Percentiles rank a stretch among this genome's conserved stretches.
These are phyloP conservation scores for Kwoniella dendrophila DNA, from an alignment of 768 basidiomycete genomes.

Conservation along the genomic window DNA sequence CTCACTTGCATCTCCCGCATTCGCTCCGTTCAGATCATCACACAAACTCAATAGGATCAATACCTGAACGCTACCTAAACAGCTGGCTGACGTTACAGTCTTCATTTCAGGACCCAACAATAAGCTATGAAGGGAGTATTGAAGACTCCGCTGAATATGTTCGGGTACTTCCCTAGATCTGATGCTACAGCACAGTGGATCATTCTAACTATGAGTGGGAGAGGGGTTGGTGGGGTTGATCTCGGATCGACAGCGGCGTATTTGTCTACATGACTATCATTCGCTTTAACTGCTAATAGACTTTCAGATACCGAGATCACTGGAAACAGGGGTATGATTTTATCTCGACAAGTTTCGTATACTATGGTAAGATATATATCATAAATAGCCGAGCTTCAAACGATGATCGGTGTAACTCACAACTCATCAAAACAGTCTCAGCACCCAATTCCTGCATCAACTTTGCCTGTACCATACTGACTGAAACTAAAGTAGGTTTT, in stretches of 20 bases:
- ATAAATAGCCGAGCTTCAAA: neutral
- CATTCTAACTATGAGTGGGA: conserved; percentile 26
- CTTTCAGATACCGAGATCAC: conserved; percentile 31
- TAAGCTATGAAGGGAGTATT: conserved; percentile 8
- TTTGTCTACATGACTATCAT: conserved; percentile 1
- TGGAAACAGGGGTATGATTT: conserved; percentile 31
- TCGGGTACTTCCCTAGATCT: conserved; percentile 25
- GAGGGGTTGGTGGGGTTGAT: conserved; percentile 31
- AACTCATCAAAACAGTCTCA: conserved; percentile 10
- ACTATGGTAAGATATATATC: conserved; percentile 11
- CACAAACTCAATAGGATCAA: conserved; percentile 26
- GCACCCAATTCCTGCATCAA: conserved; percentile 7
- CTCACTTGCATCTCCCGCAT: conserved; percentile 3
- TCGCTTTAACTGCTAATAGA: conserved; percentile 3
- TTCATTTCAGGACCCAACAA: conserved; percentile 19
- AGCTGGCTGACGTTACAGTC: neutral
- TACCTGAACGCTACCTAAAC: conserved; percentile 23
- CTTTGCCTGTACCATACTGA: conserved; percentile 5
- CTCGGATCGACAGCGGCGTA: conserved; percentile 13
- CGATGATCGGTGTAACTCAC: neutral
- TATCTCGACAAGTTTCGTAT: conserved; percentile 24
- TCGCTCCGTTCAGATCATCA: conserved; percentile 18
- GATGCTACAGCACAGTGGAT: conserved; percentile 29
- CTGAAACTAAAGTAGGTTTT: neutral
- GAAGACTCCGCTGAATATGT: conserved; percentile 15